These are phyloP conservation scores for Penicillium cosmopolitanum DNA, from an alignment of 495 filamentous ascomycete genomes.

Conservation along the genomic window DNA sequence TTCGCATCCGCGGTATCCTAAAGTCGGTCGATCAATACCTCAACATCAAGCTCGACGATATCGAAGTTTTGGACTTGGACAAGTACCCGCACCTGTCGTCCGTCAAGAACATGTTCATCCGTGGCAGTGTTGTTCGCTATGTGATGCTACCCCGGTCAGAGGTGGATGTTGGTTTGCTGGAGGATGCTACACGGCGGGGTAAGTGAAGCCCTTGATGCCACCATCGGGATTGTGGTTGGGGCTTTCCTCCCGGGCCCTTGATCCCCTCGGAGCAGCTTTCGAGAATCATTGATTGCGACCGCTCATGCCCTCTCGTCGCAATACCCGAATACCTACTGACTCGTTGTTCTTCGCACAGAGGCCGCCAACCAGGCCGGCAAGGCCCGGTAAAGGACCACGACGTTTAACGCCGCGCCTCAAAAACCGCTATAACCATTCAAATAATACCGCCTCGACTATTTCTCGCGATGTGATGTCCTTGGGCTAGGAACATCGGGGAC, in stretches of 20 bases:
- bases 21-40: conserved; percentile 98
- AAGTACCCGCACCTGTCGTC: conserved; percentile 92
- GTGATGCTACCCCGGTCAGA: conserved; percentile 86
- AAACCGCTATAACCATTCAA: conserved; percentile 20
- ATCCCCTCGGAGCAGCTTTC: neutral
- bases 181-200: conserved; percentile 97
- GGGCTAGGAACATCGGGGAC: conserved; percentile 3
- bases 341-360: conserved; percentile 35
- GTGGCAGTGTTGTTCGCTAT: conserved; percentile 94
- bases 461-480: conserved; percentile 32
- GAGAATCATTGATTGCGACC: neutral
- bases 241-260: neutral
- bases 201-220: conserved; percentile 31
- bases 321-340: conserved; percentile 16
- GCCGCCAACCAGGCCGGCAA: conserved; percentile 58
- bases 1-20: conserved; percentile 88
- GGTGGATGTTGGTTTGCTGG: conserved; percentile 87
- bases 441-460: conserved; percentile 24
- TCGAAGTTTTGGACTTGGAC: conserved; percentile 84
- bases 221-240: neutral
- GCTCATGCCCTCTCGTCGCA: conserved; percentile 1
- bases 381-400: conserved; percentile 38
- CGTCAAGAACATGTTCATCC: conserved; percentile 98
- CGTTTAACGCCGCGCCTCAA: conserved; percentile 15
- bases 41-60: conserved; percentile 98